phyloP scores from a whole-genome alignment of 1,139 yeast species.

The Magnusiomyces tetraspermus region DNA sequence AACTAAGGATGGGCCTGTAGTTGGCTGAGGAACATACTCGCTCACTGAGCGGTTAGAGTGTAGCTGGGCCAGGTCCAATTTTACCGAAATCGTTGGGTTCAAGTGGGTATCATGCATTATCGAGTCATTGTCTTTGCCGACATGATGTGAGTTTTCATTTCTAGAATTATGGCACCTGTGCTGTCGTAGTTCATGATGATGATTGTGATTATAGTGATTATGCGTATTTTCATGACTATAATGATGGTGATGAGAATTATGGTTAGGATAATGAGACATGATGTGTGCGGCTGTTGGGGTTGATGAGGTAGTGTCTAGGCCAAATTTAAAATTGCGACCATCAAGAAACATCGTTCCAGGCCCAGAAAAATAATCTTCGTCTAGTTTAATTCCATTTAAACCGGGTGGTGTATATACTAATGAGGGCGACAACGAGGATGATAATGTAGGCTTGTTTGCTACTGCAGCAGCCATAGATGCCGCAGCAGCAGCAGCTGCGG shows the following conservation, averaged over 20 bases:
- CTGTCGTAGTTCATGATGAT: too few relatives aligned
- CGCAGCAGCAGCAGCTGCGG: background rate
- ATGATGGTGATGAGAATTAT: background rate
- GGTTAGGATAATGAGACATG: background rate
- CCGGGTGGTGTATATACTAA: background rate
- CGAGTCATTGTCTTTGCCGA: too few relatives aligned
- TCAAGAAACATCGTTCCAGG: too few relatives aligned
- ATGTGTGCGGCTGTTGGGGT: background rate
- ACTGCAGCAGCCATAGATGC: background rate
- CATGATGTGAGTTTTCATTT: too few relatives aligned
- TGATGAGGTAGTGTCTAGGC: too few relatives aligned
- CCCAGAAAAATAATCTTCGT: background rate
- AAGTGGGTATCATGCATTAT: background rate
- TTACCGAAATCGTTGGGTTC: background rate
- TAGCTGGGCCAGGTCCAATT: background rate
- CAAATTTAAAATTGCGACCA: too few relatives aligned
- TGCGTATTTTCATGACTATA: background rate
- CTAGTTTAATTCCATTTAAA: background rate
- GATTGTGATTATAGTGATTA: too few relatives aligned
- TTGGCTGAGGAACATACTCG: constrained; percentile 12
- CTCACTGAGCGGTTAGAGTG: constrained; percentile 9
- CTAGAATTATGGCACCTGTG: too few relatives aligned
- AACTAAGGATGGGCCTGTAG: background rate
- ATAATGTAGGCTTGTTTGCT: background rate
- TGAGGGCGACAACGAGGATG: background rate